Conservation (phyloP, 345 rosid genomes). For the Lumnitzera littorea region DNA sequence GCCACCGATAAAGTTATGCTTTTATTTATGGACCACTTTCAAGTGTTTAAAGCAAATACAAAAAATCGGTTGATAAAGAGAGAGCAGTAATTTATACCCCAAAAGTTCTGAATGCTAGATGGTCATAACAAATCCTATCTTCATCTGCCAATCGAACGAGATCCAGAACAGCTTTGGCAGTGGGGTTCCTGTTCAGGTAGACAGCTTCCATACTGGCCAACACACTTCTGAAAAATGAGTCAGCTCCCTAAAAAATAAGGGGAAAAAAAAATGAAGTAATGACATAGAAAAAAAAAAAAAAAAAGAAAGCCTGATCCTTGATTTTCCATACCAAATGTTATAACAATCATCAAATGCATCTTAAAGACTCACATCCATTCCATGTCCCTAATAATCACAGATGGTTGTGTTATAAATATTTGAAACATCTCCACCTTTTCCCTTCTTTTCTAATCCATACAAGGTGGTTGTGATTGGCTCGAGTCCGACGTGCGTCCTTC, state of each 20-base stretch:
- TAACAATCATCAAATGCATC: not conserved
- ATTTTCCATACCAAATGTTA: not conserved
- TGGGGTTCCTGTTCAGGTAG: slow-evolving; percentile 66
- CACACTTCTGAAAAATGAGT: slow-evolving; percentile 66
- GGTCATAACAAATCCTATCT: slow-evolving; percentile 69
- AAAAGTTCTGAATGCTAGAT: slow-evolving; percentile 86
- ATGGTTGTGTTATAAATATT: no score
- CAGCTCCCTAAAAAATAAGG: slow-evolving; percentile 29
- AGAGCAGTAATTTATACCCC: slow-evolving; percentile 40
- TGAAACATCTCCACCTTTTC: no score
- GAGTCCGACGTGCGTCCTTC: no score
- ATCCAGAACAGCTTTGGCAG: slow-evolving; percentile 76
- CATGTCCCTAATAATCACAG: not conserved
- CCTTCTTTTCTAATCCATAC: no score
- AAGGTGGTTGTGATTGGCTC: no score
- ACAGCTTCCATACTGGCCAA: slow-evolving; percentile 61
- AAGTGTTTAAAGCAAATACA: not conserved
- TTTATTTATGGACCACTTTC: not conserved
- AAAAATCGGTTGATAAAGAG: not conserved
- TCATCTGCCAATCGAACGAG: slow-evolving; percentile 50
- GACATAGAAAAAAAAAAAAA: not conserved
- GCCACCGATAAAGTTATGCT: not conserved
- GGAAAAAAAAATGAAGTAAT: not conserved
- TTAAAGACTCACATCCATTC: not conserved
- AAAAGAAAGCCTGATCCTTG: not conserved